Percentiles rank a stretch among this genome's conserved stretches.
These are phyloP conservation scores for Botrytis tulipae DNA, from an alignment of 2,329 filamentous ascomycete genomes.

Conservation along the genomic window DNA sequence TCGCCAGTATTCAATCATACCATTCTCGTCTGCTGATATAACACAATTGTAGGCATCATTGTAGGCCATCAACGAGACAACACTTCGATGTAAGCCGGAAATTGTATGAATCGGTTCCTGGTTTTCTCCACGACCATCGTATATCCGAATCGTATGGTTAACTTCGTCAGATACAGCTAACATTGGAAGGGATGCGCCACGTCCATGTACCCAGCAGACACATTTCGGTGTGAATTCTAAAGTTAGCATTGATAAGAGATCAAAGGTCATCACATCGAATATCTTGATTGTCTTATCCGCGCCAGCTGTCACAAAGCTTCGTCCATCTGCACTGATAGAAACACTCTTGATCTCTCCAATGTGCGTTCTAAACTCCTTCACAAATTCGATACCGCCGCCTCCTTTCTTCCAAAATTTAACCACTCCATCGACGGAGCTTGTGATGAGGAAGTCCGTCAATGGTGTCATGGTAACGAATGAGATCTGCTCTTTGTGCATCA, in stretches of 20 bases:
- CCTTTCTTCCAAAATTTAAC: constrained; percentile 99
- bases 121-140: constrained; percentile 84
- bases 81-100: constrained; percentile 73
- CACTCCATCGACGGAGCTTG: constrained; percentile 88
- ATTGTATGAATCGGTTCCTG: constrained; percentile 74
- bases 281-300: constrained; percentile 77
- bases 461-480: constrained; percentile 86
- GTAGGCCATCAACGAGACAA: constrained; percentile 83
- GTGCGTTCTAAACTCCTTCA: constrained; percentile 96
- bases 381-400: constrained; percentile 87
- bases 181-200: constrained; percentile 82
- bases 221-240: constrained; percentile 73
- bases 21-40: constrained; percentile 80
- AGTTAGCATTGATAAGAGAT: constrained; percentile 79
- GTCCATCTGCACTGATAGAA: constrained; percentile 82
- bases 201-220: constrained; percentile 87
- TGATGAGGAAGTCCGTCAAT: constrained; percentile 91
- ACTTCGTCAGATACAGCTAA: constrained; percentile 78
- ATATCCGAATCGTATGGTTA: constrained; percentile 73
- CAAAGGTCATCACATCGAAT: constrained; percentile 80
- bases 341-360: constrained; percentile 79
- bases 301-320: constrained; percentile 89
- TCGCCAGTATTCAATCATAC: constrained; percentile 97
- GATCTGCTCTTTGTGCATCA: constrained; percentile 98
- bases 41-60: constrained; percentile 89